phyloP scores from a whole-genome alignment of 2,329 filamentous ascomycete genomes.

The Aspergillus bombycis region DNA sequence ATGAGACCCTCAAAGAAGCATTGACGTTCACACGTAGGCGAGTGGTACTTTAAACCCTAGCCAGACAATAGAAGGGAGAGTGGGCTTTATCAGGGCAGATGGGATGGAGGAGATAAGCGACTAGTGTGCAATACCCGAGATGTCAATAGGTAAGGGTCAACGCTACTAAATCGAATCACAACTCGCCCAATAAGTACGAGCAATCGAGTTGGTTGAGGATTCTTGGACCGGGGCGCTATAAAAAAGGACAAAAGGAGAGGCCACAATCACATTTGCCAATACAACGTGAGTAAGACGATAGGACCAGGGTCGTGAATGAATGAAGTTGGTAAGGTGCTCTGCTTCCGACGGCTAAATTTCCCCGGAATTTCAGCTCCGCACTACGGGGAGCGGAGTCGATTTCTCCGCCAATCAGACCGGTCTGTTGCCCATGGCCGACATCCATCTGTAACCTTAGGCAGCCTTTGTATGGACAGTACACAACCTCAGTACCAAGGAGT shows the following conservation, averaged over 20 bases:
- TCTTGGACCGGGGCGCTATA: background rate
- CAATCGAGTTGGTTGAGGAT: background rate
- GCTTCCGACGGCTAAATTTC: conserved; percentile 26
- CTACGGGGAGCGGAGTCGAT: conserved; percentile 28
- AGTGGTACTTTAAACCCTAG: background rate
- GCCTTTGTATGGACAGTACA: background rate
- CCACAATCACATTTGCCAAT: background rate
- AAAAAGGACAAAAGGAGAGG: background rate
- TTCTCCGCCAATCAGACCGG: conserved; percentile 38
- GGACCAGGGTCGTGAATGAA: conserved; percentile 1
- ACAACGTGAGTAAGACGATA: background rate
- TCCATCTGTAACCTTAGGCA: background rate
- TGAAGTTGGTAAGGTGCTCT: background rate
- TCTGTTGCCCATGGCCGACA: too few relatives aligned
- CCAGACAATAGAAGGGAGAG: conserved; percentile 1
- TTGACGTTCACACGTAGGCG: background rate
- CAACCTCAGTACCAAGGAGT: background rate
- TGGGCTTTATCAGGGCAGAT: conserved; percentile 1
- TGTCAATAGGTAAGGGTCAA: background rate
- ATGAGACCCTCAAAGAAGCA: background rate
- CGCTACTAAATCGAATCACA: background rate
- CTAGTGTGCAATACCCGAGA: conserved; percentile 3
- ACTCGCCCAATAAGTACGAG: conserved; percentile 5
- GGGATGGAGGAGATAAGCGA: background rate
- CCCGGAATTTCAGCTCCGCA: conserved; percentile 23